Base-by-base conservation (phyloP, 1,284 basidiomycete species). In the Malassezia restricta region DNA sequence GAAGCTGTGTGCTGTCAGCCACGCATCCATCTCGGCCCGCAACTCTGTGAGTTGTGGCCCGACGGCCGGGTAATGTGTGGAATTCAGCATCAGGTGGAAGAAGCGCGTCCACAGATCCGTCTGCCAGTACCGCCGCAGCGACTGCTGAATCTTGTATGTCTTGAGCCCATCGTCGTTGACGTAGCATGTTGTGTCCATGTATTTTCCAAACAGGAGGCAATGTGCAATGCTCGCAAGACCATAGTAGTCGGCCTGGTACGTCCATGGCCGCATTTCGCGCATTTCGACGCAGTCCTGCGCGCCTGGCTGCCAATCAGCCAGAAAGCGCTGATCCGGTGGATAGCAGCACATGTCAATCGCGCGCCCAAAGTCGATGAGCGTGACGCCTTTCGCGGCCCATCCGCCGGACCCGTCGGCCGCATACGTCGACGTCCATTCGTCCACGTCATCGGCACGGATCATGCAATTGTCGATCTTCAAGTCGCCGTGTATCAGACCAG, bases 381-480 rank as follows among this genome's bases (percentile, higher is more conserved):
- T 86, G 65, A 99, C 76, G 11, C 94, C 94, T 73, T 94, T 91
- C 72, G 77, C 76, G 39, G 76, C 74, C 94, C 94, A 98, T 1
- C 91, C 91, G 31, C 81, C 79, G 6, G 78, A 79, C 14, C 92
- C 91, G 0, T 78, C 76, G 1, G 83, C 80, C 42, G 82, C 78
- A 75, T 96, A 98, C 20, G 78, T 75, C 48, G 80, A 76, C 2
- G 82, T 79, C 85, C 92, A 91, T 0, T 78, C 75, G 14, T 53
- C 57, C 2, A 82, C 83, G 14, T 82, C 83, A 9, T 89, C 86
- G 28, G 98, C 78, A 4, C 94, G 82, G 7, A 98, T 77, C 11
- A 99, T 79, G 72, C 91, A 95, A 75, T 99, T 99, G 77, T 99
- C 94, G 71, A 96, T 95, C 79, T 99, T 99, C 64, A 99, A 79